Base-by-base conservation (phyloP, 176 grass and related monocot genomes). In the Bromus sterilis region DNA sequence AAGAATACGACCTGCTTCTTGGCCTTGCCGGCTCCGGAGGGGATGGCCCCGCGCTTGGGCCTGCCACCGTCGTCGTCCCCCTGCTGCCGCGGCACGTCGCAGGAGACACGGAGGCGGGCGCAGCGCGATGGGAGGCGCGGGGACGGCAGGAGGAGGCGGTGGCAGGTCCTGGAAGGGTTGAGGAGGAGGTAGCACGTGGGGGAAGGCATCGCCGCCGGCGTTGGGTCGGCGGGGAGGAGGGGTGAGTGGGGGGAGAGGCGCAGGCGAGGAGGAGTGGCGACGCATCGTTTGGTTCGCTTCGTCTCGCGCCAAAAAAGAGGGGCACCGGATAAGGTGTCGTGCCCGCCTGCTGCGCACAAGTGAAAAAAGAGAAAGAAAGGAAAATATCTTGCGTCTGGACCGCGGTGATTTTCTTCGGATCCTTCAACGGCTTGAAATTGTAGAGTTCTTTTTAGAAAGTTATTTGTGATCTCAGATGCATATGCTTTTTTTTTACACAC, bases 1-100 rank as follows among this genome's bases (percentile, higher is more conserved):
- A 98, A 98, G 90, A 98, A 84, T 0, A 98, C 88, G 9, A 98
- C 81, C 86, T 91, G 88, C 90, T 93, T 98, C 86, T 91, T 95
- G 0, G 55, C 53, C 72, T 89, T 89, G 2, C 67, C 51, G 23
- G 76, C 7, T 11, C 87, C 82, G 5, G 71, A 15, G 3, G 87
- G 69, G 24, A 80, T 21, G 55, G 5, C 55, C 63, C 81, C 83
- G 32, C 87, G 63, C 78, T 67, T 85, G 9, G 68, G 68, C 49
- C 71, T 59, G 20, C 77, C 60, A 25, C 28, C 18, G 24, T 7
- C 75, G 15, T 34, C 33, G 6, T 55, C 25, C 0, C 60, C 60
- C 61, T 43, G 63, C 61, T 43, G 63, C 69, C 51, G 48, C 49
- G 24, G 87, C 53, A 74, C 82, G 72, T 70, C 78, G 78, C 87